Evolutionary conservation across 345 rosid species (phyloP), one percentile per base, ranked within the genome.

Genomic region (Raphanus raphanistrum): DNA sequence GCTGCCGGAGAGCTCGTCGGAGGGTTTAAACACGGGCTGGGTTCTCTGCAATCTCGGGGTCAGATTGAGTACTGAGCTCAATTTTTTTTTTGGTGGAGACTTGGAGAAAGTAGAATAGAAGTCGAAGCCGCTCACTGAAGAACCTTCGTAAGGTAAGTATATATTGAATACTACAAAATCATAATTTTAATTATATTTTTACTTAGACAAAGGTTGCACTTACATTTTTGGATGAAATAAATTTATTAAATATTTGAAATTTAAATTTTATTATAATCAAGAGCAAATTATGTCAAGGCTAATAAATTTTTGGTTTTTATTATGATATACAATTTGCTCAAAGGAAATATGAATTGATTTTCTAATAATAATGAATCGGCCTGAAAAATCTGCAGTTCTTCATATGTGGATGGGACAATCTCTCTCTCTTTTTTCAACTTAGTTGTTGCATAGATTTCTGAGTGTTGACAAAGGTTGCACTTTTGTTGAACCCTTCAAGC

Each of bases 381-480:
- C 3, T 36, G 71, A 36, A 70, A 5, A 63, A 15, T 70, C 16
- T 63, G 13, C 8, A 28, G 17, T 26, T 60, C 26, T 29, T 10
- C 54, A 17, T 35, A 64, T 71, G 66, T 57, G 33, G 33, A 71
- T 77, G 60, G 4, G 65, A 31, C 52, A 57, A 55, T 38, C 13
- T 10, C 17, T n/a, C n/a, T 31, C 8, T 58, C 31, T 71, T 1
- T 12, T 81, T 8, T 82, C 78, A 88, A 71, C 84, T 67, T 54
- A 79, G 85, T 73, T 89, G 94, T 81, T 91, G 87, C 75, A 89
- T 63, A 50, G 92, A 63, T 75, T 90, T 91, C 16, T 80, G 71
- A 74, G 79, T 89, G 83, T 92, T 93, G 63, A 95, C 96, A 83
- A 86, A 88, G 50, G 93, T 89, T 48, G 97, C 98, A 33, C 96